Evolutionary conservation across 176 grass and related monocot genomes (phyloP).

Genomic region (Eleusine coracana): DNA sequence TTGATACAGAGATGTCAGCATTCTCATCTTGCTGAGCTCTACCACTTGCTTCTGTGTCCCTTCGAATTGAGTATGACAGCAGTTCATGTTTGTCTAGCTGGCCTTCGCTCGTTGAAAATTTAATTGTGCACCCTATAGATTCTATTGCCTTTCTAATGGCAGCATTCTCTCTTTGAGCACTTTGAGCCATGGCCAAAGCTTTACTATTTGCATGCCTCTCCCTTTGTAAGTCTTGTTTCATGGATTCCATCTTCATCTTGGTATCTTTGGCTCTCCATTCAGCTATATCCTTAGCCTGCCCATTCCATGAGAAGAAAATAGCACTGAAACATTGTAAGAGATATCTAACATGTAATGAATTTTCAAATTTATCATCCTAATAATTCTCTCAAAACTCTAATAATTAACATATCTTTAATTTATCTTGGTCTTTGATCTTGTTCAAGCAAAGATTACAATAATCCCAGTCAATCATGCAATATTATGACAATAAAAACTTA

Average conservation of each 20-base stretch:
- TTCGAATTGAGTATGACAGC: constrained; percentile 45
- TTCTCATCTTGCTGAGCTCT: constrained; percentile 50
- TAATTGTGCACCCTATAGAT: constrained; percentile 78
- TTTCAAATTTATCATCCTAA: background rate
- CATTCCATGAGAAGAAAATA: constrained; percentile 34
- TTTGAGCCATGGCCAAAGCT: constrained; percentile 64
- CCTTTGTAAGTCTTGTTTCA: constrained; percentile 62
- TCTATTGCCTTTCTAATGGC: constrained; percentile 83
- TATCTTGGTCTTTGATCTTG: background rate
- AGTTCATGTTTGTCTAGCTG: constrained; percentile 51
- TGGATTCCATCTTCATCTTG: constrained; percentile 59
- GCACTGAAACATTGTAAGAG: background rate
- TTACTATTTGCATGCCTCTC: constrained; percentile 55
- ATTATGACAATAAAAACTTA: background rate
- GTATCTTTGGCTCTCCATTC: constrained; percentile 69
- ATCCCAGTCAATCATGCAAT: constrained; percentile 17
- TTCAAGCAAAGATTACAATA: background rate
- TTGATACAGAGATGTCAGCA: constrained; percentile 67
- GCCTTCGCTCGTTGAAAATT: constrained; percentile 51
- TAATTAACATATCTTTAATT: constrained; percentile 21
- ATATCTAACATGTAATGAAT: background rate
- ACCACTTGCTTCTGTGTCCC: constrained; percentile 25
- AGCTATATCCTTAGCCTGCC: constrained; percentile 64
- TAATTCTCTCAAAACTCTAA: background rate
- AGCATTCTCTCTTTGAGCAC: constrained; percentile 59